Conservation (phyloP, 768 basidiomycete species). For the Phaffia tasmanica region DNA sequence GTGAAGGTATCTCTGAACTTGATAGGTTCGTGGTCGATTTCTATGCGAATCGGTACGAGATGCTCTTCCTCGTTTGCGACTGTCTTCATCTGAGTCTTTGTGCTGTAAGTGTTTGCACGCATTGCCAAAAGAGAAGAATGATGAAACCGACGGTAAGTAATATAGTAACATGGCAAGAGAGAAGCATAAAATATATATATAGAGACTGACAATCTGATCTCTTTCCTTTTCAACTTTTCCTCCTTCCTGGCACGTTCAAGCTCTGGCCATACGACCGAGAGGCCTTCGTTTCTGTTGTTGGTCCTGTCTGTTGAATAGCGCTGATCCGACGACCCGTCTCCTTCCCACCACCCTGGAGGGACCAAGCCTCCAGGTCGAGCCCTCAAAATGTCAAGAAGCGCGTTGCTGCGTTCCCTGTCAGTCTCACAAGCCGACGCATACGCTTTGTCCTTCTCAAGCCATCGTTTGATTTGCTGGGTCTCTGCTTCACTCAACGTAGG, state of each 20-base stretch:
- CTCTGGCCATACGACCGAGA: constrained; percentile 51
- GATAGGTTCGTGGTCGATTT: constrained; percentile 88
- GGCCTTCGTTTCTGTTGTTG: constrained; percentile 38
- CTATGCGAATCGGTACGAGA: constrained; percentile 88
- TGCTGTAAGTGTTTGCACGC: constrained; percentile 30
- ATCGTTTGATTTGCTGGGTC: constrained; percentile 47
- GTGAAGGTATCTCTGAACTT: constrained; percentile 93
- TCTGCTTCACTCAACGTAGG: constrained; percentile 48
- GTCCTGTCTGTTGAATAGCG: constrained; percentile 38
- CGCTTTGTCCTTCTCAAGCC: constrained; percentile 55
- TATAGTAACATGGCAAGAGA: constrained; percentile 23
- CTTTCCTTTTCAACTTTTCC: constrained; percentile 44
- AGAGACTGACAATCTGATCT: constrained; percentile 60
- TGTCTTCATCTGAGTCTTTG: constrained; percentile 36
- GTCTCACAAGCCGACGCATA: constrained; percentile 30
- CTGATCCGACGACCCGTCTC: constrained; percentile 43
- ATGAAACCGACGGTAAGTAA: not conserved
- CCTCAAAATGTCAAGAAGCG: constrained; percentile 38
- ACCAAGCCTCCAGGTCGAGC: constrained; percentile 41
- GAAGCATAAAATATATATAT: constrained; percentile 18
- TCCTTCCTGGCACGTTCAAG: constrained; percentile 41
- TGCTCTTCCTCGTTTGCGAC: constrained; percentile 48
- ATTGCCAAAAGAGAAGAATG: constrained; percentile 36
- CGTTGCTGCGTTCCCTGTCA: constrained; percentile 26
- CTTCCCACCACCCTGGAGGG: constrained; percentile 54